Base-by-base conservation (phyloP, 23 red algal species). In the Agarophyton chilense region DNA sequence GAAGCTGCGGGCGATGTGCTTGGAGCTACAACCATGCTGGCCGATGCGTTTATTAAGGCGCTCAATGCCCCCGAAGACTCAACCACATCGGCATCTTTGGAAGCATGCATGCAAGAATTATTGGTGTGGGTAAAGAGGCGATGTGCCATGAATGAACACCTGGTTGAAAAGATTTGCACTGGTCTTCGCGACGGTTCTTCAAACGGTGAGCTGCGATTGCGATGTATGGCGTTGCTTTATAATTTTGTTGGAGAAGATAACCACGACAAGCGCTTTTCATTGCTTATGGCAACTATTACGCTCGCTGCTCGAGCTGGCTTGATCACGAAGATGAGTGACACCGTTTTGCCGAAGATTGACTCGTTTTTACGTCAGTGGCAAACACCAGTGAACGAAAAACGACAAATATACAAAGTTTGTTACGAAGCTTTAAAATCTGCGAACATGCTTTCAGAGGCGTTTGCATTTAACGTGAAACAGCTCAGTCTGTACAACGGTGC, bases 101-200 rank as follows among this genome's bases (percentile, higher is more conserved):
- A 95, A 54, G 93, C 85, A 29, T 95, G 93, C 42, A 88, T 95
- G 78, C 93, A 95, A 67, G 93, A 88, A 41, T 34, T 90, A 14
- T 53, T 90, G 52, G 40, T 78, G 5, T 71, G 79, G 66, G 81
- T 91, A 25, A 68, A 68, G 51, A 82, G 74, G 29, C 53, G 66
- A 45, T 76, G 88, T 40, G 75, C 62, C 29, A 84, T 91, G 51
- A 81, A 77, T 52, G 50, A 90, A 41, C 54, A 78, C 39, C 56
- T 90, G 5, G 81, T 89, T 3, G 60, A 70, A 32, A 77, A 63
- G 44, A 65, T 95, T 26, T 78, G 77, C 17, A 62, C 62, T 28
- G 57, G 73, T 34, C 65, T 95, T 29, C 51, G 64, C 73, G 41
- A 70, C 11, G 81, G 84, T 22, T 50, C 52, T 21, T 82, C 66